Conservation (phyloP, 1,284 basidiomycete genomes). For the Apiotrichum gamsii region DNA sequence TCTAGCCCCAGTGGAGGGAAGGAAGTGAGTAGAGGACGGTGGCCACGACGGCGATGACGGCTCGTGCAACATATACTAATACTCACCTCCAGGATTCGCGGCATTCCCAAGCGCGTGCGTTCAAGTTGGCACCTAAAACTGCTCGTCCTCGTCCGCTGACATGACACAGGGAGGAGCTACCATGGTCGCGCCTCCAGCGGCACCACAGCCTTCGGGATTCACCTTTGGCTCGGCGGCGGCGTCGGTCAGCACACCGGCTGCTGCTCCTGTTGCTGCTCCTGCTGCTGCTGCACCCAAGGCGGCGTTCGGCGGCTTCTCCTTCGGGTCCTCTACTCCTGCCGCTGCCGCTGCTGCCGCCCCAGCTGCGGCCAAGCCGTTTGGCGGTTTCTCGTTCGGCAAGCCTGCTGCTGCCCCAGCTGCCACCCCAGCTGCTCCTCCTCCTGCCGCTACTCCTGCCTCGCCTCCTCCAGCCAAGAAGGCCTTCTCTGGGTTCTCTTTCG, state of each 20-base stretch:
- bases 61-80: background rate
- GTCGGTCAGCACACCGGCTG: constrained; percentile 4
- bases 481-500: constrained; percentile 27
- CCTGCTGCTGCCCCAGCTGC: background rate
- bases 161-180: too few species aligned
- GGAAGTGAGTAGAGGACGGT: constrained; percentile 27
- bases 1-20: constrained; percentile 33
- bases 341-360: constrained; percentile 3
- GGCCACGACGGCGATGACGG: background rate
- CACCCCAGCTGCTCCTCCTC: constrained; percentile 1
- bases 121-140: too few species aligned
- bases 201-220: background rate
- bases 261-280: constrained; percentile 3
- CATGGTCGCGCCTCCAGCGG: too few species aligned
- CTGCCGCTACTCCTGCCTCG: background rate
- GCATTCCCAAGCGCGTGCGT: constrained; percentile 47
- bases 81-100: constrained; percentile 42
- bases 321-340: constrained; percentile 3
- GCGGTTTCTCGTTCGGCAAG: constrained; percentile 11
- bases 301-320: constrained; percentile 25
- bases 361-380: too few species aligned
- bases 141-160: too few species aligned
- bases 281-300: constrained; percentile 10
- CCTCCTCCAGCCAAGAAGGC: constrained; percentile 12
- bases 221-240: background rate